Percentiles rank a stretch among this genome's conserved stretches.
Conservation (phyloP, 768 basidiomycete genomes). For the Leccinum imitatum region DNA sequence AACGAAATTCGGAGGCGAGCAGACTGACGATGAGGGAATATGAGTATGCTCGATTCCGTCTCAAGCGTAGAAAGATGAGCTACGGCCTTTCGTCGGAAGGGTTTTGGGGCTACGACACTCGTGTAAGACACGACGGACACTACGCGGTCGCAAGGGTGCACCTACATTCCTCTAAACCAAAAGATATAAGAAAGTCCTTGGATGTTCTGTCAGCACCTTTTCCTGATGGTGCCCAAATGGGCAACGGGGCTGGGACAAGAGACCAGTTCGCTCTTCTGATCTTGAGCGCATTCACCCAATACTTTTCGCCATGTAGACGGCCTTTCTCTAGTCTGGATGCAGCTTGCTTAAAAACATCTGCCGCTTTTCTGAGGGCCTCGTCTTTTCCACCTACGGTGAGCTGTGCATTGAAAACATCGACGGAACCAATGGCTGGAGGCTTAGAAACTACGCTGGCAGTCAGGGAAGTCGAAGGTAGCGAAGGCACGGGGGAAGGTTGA, state of each 20-base stretch:
- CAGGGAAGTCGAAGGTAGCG: conserved; percentile 39
- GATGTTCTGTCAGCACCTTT: conserved; percentile 80
- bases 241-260: conserved; percentile 75
- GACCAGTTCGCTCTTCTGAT: conserved; percentile 79
- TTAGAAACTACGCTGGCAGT: conserved; percentile 67
- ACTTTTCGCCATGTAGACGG: conserved; percentile 61
- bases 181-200: conserved; percentile 79
- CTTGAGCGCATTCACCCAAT: conserved; percentile 81
- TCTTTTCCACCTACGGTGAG: conserved; percentile 79
- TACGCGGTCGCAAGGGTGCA: conserved; percentile 10
- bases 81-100: conserved; percentile 68
- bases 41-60: conserved; percentile 41
- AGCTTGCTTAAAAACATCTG: conserved; percentile 66
- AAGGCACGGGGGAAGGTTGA: conserved; percentile 29
- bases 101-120: conserved; percentile 51
- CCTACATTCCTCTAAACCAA: conserved; percentile 81
- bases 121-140: conserved; percentile 1
- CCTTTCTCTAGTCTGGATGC: conserved; percentile 68
- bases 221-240: conserved; percentile 63
- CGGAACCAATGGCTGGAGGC: conserved; percentile 60
- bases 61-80: conserved; percentile 60
- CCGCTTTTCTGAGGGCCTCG: conserved; percentile 71
- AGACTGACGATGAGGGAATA: conserved; percentile 64
- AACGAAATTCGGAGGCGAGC: conserved; percentile 65
- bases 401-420: conserved; percentile 72